Evolutionary conservation across 768 basidiomycete genomes (phyloP), one percentile per base, ranked within the genome.

Genomic region (Asterophora parasitica): DNA sequence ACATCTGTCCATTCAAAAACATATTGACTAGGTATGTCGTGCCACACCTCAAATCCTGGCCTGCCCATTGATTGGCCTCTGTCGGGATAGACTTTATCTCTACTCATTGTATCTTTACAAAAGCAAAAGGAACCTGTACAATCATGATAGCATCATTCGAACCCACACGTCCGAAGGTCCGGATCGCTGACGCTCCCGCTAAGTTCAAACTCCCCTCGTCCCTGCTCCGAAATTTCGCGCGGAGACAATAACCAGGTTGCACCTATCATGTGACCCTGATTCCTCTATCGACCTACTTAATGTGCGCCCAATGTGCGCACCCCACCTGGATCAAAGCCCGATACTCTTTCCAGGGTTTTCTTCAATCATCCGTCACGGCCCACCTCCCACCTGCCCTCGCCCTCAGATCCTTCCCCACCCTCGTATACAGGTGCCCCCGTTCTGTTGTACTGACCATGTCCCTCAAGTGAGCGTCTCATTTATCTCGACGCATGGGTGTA

Each of bases 231-330:
- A 44, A 40, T 50, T 39, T 3, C 46, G 43, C 44, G 43, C 44
- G 48, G 49, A 33, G 49, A 50, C 48, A 41, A 44, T 44, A 46
- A 38, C 35, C 35, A 42, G 32, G 48, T 50, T 44, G 38, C 37
- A 34, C 38, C 33, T 32, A 53, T 55, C 58, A 59, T 57, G 55
- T 59, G 58, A 59, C 49, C 13, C 12, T 33, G 8, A 31, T 31
- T 10, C 12, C 30, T 48, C 44, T 46, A 53, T 57, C 37, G 37
- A 27, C 23, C 12, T 28, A 32, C 31, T 46, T 27, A 26, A 32
- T 35, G 27, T 36, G 50, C 42, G 39, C 46, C 51, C 50, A 40
- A 50, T 42, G 54, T 32, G 56, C 52, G 50, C 42, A 37, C 48
- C 50, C 42, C 46, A 50, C 32, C 31, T 58, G 35, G 48, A 47